Evolutionary conservation across 2,329 filamentous ascomycete genomes (phyloP).

Genomic region (Chaetomium olivaceum): DNA sequence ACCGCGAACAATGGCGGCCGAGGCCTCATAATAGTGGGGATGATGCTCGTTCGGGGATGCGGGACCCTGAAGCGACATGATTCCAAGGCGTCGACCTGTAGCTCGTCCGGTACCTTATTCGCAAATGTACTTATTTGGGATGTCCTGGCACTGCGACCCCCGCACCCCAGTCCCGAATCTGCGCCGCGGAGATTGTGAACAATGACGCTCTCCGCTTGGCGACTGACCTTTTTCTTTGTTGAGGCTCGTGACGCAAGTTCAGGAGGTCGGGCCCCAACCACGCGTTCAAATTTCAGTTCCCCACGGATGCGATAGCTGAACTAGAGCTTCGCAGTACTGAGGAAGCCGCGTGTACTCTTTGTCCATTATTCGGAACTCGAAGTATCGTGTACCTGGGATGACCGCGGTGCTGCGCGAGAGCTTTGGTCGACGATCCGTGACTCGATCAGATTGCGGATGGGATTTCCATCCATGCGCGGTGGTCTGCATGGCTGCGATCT

Average conservation of each 20-base stretch:
- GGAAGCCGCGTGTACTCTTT: not conserved
- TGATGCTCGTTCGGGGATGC: no score
- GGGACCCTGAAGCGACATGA: no score
- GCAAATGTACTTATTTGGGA: no score
- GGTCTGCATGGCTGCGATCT: not conserved
- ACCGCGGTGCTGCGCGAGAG: not conserved
- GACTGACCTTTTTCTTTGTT: no score
- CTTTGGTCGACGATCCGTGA: not conserved
- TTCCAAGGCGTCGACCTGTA: no score
- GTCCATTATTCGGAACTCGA: not conserved
- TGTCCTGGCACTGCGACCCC: no score
- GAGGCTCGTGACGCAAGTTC: not conserved
- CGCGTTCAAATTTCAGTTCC: not conserved
- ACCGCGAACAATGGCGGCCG: not conserved
- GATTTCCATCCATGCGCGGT: not conserved
- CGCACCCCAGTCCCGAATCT: no score
- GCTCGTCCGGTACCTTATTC: no score
- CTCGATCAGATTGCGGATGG: no score
- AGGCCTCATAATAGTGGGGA: not conserved
- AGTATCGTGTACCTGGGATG: not conserved
- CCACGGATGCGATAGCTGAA: not conserved
- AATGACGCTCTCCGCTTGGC: no score
- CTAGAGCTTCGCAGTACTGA: no score
- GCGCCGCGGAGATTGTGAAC: no score
- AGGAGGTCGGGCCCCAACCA: not conserved